These are phyloP conservation scores for Leccinum disarticulatum DNA, from an alignment of 768 basidiomycete species.

Conservation along the genomic window DNA sequence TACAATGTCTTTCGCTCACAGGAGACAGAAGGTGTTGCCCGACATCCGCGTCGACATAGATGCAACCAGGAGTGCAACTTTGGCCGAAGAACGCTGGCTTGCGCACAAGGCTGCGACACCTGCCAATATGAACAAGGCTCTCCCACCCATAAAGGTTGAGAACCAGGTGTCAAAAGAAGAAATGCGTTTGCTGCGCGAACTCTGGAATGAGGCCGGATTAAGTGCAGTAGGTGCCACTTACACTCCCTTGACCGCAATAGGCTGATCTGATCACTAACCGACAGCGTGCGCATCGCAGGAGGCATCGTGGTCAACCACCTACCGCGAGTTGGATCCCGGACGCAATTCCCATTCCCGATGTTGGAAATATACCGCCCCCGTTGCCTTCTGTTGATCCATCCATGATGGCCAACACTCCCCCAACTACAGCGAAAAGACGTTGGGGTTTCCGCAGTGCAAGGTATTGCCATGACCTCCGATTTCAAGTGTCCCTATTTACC, in stretches of 20 bases:
- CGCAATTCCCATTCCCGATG: slow-evolving; percentile 16
- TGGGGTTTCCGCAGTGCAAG: slow-evolving; percentile 23
- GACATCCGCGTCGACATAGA: slow-evolving; percentile 15
- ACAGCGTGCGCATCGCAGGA: slow-evolving; percentile 28
- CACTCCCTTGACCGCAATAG: background rate
- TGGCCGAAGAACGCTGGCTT: background rate
- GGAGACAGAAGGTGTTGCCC: slow-evolving; percentile 25
- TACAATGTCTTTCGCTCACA: slow-evolving; percentile 9
- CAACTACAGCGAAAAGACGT: slow-evolving; percentile 7
- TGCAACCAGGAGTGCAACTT: background rate
- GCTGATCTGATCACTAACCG: slow-evolving; percentile 9
- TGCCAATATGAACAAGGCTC: slow-evolving; percentile 5
- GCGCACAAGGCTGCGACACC: background rate
- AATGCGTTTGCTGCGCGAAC: slow-evolving; percentile 15
- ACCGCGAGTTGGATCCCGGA: slow-evolving; percentile 5
- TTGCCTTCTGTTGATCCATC: slow-evolving; percentile 4
- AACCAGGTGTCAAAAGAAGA: slow-evolving; percentile 20
- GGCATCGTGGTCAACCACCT: slow-evolving; percentile 5
- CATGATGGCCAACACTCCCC: background rate
- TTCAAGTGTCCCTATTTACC: background rate
- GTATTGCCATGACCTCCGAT: slow-evolving; percentile 5
- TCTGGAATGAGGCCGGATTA: slow-evolving; percentile 29
- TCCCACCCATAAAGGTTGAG: slow-evolving; percentile 21
- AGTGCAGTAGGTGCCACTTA: slow-evolving; percentile 17
- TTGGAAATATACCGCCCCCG: background rate